Percentiles rank a stretch among this genome's conserved stretches.
These are phyloP conservation scores for Gynostemma pentaphyllum DNA, from an alignment of 306 rosid genomes.

Conservation along the genomic window DNA sequence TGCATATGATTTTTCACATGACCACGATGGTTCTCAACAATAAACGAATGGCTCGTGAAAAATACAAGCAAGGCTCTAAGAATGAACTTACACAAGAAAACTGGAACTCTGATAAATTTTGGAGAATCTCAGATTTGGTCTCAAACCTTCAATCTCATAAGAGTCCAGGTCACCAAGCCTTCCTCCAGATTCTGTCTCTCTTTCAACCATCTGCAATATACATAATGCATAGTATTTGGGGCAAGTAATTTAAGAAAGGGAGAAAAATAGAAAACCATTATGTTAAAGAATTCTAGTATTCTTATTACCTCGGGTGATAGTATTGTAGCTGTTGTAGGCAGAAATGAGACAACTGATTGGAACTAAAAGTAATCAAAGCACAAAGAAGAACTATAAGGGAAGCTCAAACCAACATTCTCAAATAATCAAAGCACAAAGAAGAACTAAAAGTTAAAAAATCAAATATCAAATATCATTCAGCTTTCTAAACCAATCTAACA, in stretches of 20 bases:
- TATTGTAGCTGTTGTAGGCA: conserved; percentile 65
- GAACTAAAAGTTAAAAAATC: neutral
- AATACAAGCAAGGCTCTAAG: neutral
- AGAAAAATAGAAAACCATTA: neutral
- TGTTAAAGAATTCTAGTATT: neutral
- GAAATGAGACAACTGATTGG: conserved; percentile 64
- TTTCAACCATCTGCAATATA: conserved; percentile 61
- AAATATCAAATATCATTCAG: conserved; percentile 6
- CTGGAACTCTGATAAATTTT: conserved; percentile 89
- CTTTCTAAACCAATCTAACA: neutral
- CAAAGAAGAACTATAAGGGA: neutral
- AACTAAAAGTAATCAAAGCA: conserved; percentile 24
- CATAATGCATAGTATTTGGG: conserved; percentile 7
- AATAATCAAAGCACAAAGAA: neutral
- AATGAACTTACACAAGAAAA: conserved; percentile 79
- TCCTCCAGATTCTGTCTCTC: conserved; percentile 83
- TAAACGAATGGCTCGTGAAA: neutral
- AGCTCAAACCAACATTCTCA: neutral
- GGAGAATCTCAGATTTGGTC: conserved; percentile 82
- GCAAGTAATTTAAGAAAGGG: neutral
- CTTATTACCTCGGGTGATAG: conserved; percentile 81
- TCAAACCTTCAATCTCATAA: conserved; percentile 96
- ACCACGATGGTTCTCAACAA: neutral
- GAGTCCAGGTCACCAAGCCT: conserved; percentile 70
- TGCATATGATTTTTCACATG: neutral